phyloP scores from a whole-genome alignment of 2,329 filamentous ascomycete species.

The Aspergillus unguis region DNA sequence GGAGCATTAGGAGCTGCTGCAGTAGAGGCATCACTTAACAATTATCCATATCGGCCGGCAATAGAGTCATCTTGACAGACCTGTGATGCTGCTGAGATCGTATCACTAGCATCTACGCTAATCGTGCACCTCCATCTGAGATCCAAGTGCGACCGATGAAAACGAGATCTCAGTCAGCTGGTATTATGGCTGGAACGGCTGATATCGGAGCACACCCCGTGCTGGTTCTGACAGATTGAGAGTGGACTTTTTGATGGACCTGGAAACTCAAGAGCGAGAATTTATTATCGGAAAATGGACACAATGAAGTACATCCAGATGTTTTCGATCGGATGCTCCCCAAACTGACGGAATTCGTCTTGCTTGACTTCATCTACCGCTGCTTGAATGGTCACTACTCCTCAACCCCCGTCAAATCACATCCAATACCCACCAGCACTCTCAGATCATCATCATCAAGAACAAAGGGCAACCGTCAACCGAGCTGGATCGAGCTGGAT shows the following conservation, averaged over 20 bases:
- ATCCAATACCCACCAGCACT: not conserved
- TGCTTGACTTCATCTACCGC: too few relatives aligned
- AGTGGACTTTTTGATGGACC: not conserved
- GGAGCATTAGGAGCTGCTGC: too few relatives aligned
- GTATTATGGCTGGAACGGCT: not conserved
- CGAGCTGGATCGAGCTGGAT: conserved; percentile 11
- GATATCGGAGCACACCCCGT: not conserved
- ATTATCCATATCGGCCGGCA: not conserved
- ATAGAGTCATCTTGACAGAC: not conserved
- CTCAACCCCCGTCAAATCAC: too few relatives aligned
- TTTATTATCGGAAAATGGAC: not conserved
- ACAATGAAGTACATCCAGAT: too few relatives aligned
- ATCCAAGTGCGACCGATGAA: not conserved
- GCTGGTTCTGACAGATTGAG: too few relatives aligned
- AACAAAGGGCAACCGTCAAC: not conserved
- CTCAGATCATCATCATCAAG: too few relatives aligned
- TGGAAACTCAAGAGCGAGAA: not conserved
- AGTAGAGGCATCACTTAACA: not conserved
- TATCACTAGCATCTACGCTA: conserved; percentile 3
- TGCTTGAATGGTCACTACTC: too few relatives aligned
- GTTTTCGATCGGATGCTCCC: too few relatives aligned
- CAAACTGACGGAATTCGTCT: too few relatives aligned
- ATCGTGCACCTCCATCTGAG: conserved; percentile 3
- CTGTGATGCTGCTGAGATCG: not conserved
- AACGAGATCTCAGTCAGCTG: not conserved